Conservation (phyloP, 805 yeast species). For the Blastobotrys attinorum region DNA sequence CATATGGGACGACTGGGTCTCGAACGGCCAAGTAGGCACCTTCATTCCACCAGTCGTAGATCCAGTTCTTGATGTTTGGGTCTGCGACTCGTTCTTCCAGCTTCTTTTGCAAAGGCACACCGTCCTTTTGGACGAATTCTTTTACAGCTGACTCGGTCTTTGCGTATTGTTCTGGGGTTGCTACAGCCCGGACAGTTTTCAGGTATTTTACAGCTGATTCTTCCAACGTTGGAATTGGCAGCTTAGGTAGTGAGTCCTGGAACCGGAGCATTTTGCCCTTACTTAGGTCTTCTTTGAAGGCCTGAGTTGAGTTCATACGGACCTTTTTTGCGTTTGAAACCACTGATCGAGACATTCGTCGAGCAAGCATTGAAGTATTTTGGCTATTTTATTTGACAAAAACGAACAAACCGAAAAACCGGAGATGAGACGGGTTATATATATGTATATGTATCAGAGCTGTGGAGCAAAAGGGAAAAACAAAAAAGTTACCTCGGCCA, state of each 20-base stretch:
- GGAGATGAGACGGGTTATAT: background rate
- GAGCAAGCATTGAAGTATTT: background rate
- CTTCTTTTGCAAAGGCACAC: conserved; percentile 61
- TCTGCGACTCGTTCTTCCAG: conserved; percentile 48
- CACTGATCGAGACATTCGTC: conserved; percentile 9
- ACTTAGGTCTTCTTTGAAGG: conserved; percentile 30
- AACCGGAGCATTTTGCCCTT: conserved; percentile 65
- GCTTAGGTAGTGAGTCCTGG: conserved; percentile 67
- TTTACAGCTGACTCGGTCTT: conserved; percentile 51
- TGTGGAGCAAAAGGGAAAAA: background rate
- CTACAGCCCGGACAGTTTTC: conserved; percentile 62
- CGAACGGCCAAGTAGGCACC: conserved; percentile 85
- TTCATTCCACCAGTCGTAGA: conserved; percentile 87
- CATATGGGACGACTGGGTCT: conserved; percentile 93
- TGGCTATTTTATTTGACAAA: background rate
- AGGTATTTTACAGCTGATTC: conserved; percentile 65
- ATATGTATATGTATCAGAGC: background rate
- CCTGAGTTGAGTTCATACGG: conserved; percentile 27
- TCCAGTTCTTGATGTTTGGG: conserved; percentile 70
- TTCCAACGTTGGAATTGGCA: conserved; percentile 80
- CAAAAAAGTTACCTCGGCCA: background rate
- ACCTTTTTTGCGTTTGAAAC: conserved; percentile 3
- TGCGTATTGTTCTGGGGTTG: conserved; percentile 41
- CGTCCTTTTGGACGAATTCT: conserved; percentile 53
- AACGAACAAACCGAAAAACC: background rate